Base-by-base conservation (phyloP, 768 basidiomycete genomes). In the Russula lepida region DNA sequence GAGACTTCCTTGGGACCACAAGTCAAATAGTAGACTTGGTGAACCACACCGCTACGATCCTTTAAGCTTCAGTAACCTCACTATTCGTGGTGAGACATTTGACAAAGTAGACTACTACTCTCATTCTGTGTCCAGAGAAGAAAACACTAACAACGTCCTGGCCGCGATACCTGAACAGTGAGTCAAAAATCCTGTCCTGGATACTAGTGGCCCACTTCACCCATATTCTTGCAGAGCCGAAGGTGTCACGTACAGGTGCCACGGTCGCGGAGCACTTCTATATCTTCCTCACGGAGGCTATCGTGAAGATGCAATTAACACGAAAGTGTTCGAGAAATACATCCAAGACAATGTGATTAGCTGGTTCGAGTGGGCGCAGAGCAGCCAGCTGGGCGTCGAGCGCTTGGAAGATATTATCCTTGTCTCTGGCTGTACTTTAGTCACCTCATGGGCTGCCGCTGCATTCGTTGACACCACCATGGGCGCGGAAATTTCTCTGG, bases 331-430 rank as follows among this genome's bases (percentile, higher is more conserved):
- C 33, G 44, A 56, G 17, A 46, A 56, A 19, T 47, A 56, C 23
- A 48, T 56, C 15, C 44, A 46, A 47, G 23, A 56, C 2, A 7
- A 56, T 56, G 44, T 47, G 15, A 50, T 21, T 1, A 35, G 11
- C 6, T 62, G 61, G 61, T 51, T 39, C 4, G 12, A 8, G 3
- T 47, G 58, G 47, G 33, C 61, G 19, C 13, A 47, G 12, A 15
- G n/a, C 8, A 35, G 30, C 13, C 2, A 7, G 1, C 43, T 62
- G 1, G 57, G 28, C 21, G 58, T 54, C 27, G 35, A 39, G 2
- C 57, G 43, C 6, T 25, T 62, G 61, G 60, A 62, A 30, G 60
- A 62, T n/a, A 41, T 62, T 4, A 62, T 62, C 21, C 49, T 62
- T n/a, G 56, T 62, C 4, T 11, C 60, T 7, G 60, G 60, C 0